Evolutionary conservation across 2,329 filamentous ascomycete species (phyloP).

Genomic region (Nemania sp.): DNA sequence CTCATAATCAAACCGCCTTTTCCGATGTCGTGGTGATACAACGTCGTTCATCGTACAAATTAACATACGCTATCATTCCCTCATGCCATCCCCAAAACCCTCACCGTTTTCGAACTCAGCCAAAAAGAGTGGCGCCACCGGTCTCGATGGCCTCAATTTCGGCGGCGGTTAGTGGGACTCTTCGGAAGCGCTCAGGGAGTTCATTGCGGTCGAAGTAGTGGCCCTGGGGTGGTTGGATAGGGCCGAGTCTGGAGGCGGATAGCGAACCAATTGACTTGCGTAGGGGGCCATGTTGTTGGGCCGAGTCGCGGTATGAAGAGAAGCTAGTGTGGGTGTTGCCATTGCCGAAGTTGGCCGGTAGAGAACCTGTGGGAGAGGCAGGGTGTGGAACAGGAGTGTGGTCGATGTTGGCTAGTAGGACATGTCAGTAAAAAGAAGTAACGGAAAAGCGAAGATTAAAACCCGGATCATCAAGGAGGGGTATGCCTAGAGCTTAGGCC

Average conservation of each 20-base stretch:
- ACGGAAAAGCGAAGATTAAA: neutral
- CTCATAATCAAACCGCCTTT: slow-evolving; percentile 23
- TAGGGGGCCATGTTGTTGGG: slow-evolving; percentile 82
- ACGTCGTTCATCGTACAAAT: slow-evolving; percentile 38
- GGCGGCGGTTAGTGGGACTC: slow-evolving; percentile 76
- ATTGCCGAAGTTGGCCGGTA: slow-evolving; percentile 66
- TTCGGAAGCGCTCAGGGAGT: slow-evolving; percentile 85
- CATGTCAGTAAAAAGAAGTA: slow-evolving; percentile 39
- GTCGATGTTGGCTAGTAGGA: slow-evolving; percentile 71
- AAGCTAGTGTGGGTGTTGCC: slow-evolving; percentile 70
- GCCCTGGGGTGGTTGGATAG: slow-evolving; percentile 77
- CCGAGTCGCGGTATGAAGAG: slow-evolving; percentile 81
- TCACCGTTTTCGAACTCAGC: slow-evolving; percentile 51
- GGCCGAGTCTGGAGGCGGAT: slow-evolving; percentile 77
- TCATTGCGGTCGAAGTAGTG: slow-evolving; percentile 90
- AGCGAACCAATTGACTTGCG: slow-evolving; percentile 66
- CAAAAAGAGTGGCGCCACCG: slow-evolving; percentile 77
- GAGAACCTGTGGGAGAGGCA: slow-evolving; percentile 72
- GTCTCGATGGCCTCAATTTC: slow-evolving; percentile 98
- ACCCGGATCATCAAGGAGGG: neutral
- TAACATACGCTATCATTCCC: slow-evolving; percentile 27
- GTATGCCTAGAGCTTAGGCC: neutral
- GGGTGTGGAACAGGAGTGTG: slow-evolving; percentile 80
- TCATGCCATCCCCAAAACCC: slow-evolving; percentile 6
- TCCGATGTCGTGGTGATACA: slow-evolving; percentile 36